Evolutionary conservation across 495 filamentous ascomycete species (phyloP).

Genomic region (Penicillium bialowiezense): DNA sequence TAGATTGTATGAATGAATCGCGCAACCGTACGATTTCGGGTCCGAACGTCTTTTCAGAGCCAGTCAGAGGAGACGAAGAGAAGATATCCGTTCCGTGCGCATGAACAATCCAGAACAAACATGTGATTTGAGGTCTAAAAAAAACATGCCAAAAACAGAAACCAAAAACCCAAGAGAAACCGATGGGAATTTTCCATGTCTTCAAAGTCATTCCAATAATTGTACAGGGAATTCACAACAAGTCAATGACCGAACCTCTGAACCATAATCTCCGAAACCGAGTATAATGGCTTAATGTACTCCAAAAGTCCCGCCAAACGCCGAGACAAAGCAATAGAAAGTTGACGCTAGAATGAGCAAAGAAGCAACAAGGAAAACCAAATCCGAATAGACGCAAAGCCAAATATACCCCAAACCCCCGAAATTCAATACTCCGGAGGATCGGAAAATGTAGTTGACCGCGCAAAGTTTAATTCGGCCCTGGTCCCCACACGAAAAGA

Average conservation of each 20-base stretch:
- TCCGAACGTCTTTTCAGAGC: neutral
- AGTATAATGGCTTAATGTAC: no score
- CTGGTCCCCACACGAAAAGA: neutral
- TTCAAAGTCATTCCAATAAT: neutral
- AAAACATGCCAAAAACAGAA: neutral
- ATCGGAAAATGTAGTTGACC: slow-evolving; percentile 2
- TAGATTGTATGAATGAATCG: neutral
- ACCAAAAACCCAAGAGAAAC: no score
- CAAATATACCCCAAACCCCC: neutral
- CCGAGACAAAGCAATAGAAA: slow-evolving; percentile 1
- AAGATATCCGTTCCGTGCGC: slow-evolving; percentile 5
- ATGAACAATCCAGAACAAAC: neutral
- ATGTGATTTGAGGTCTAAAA: neutral
- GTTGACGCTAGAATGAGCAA: neutral
- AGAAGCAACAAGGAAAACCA: neutral
- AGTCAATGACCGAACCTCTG: neutral
- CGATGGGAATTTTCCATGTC: no score
- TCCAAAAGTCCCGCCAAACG: neutral
- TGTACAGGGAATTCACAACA: neutral
- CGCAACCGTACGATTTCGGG: neutral
- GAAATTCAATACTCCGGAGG: slow-evolving; percentile 9
- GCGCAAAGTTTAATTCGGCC: slow-evolving; percentile 16
- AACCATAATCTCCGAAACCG: neutral
- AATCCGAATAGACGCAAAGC: neutral
- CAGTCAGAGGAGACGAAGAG: neutral